Percentiles rank a stretch among this genome's conserved stretches.
phyloP scores from a whole-genome alignment of 371 early-diverging fungal species.

The Dichotomocladium elegans region DNA sequence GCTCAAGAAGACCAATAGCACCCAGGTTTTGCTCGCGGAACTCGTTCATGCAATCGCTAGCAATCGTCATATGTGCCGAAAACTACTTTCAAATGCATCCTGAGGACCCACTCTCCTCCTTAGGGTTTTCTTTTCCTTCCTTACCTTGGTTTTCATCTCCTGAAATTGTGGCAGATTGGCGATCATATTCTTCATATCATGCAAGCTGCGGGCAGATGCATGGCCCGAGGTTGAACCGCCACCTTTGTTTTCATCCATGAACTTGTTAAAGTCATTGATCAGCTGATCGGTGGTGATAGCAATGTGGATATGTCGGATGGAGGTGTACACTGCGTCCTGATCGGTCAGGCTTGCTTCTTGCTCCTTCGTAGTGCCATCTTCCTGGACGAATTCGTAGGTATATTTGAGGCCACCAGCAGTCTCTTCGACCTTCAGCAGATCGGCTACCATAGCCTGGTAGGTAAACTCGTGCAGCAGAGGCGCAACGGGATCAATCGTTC shows the following conservation, averaged over 20 bases:
- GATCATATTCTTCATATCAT: constrained; percentile 87
- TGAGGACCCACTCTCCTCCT: background rate
- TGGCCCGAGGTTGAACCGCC: constrained; percentile 31
- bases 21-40: constrained; percentile 74
- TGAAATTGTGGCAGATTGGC: constrained; percentile 91
- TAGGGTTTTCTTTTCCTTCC: background rate
- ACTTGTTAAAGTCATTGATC: constrained; percentile 75
- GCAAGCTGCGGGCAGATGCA: constrained; percentile 63
- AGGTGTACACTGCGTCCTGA: constrained; percentile 71
- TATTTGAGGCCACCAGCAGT: constrained; percentile 56
- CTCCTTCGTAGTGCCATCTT: constrained; percentile 48
- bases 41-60: constrained; percentile 80
- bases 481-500: constrained; percentile 80
- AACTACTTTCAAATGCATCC: constrained; percentile 50
- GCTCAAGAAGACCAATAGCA: constrained; percentile 76
- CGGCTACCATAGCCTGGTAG: constrained; percentile 92
- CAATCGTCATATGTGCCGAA: constrained; percentile 89
- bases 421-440: constrained; percentile 76
- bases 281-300: constrained; percentile 85
- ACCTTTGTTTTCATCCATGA: constrained; percentile 59
- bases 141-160: constrained; percentile 81
- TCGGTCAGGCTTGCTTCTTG: constrained; percentile 66
- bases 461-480: constrained; percentile 94
- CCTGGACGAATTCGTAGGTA: constrained; percentile 56
- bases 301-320: constrained; percentile 91